Evolutionary conservation across 169 alveolate species (phyloP), one percentile per base, ranked within the genome.

Genomic region (Eimeria necatrix): DNA sequence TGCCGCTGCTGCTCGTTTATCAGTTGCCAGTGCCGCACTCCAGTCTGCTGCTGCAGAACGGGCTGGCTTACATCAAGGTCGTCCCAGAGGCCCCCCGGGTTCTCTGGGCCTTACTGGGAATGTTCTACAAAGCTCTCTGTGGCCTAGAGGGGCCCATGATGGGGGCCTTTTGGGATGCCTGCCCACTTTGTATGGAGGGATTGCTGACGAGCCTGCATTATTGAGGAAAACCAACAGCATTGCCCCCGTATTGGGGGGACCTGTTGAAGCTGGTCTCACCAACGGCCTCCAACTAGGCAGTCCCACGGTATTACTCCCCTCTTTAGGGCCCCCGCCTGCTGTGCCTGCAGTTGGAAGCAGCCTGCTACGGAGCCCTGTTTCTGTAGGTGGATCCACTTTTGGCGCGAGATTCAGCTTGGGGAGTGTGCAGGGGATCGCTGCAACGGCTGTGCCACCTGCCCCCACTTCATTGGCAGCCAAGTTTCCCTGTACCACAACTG

Each of bases 11-110:
- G 89, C 89, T 4, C 89, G 71, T 4, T 46, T 80, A 3, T 80
- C 89, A 0, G 70, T 80, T 7, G 89, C 89, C n/a, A 10, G 70
- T 52, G 89, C 89, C 20, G 89, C 89, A 9, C 89, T 80, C 18
- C 89, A 80, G 71, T 80, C 89, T 18, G 89, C 89, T 22, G 89
- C 89, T 8, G 89, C 89, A 52, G 89, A 80, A n/a, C 89, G 89
- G 18, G 89, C 71, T 5, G 89, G 71, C 5, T 68, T 80, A 7
- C 70, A 80, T 41, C 70, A 80, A 8, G 71, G 22, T 16, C n/a
- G 85, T 14, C 85, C 59, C 3, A 46, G 85, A 53, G 85, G 59
- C 85, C 85, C 85, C 60, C 59, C 22, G 20, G 46, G 46, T 6
- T 20, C 24, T 1, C 12, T 22, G 6, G 73, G 73, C 73, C 22